A percentile compares a stretch with the other conserved stretches of the same genome.
Evolutionary conservation across 1,284 basidiomycete genomes (phyloP).

Genomic region (Moesziomyces sp.): DNA sequence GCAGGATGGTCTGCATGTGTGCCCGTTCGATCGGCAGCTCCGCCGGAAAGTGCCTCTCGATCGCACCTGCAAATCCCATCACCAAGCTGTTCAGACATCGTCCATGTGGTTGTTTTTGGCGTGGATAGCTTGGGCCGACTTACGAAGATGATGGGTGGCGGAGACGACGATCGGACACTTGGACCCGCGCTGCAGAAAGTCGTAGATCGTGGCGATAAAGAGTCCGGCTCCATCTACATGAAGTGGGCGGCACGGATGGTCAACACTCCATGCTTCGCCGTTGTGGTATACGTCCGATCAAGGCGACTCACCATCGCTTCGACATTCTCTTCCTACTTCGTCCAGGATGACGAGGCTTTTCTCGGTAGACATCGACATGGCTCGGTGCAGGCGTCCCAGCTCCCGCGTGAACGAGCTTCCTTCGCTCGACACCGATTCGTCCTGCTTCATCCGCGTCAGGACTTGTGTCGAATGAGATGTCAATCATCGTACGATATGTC

Average conservation of each 20-base stretch:
- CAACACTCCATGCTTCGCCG: neutral
- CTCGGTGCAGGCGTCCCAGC: conserved; percentile 37
- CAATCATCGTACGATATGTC: neutral
- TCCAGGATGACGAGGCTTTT: conserved; percentile 45
- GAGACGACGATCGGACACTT: conserved; percentile 38
- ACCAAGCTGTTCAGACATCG: neutral
- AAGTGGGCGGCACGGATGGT: neutral
- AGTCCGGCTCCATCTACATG: conserved; percentile 40
- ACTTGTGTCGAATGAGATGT: conserved; percentile 6
- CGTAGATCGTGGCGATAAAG: conserved; percentile 39
- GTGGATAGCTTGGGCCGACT: neutral
- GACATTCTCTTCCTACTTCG: conserved; percentile 45
- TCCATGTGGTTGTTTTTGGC: too few species aligned
- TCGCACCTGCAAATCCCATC: conserved; percentile 19
- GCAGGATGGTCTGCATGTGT: conserved; percentile 46
- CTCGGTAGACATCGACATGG: conserved; percentile 31
- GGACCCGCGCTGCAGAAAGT: conserved; percentile 31
- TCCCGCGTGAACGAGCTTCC: conserved; percentile 47
- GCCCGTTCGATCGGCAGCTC: conserved; percentile 30
- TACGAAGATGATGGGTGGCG: conserved; percentile 45
- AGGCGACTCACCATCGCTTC: conserved; percentile 34
- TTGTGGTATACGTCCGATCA: neutral
- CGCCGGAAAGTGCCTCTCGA: conserved; percentile 23
- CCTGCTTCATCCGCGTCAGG: conserved; percentile 47
- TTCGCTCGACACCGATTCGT: conserved; percentile 45